phyloP scores from a whole-genome alignment of 176 grass and related monocot species.

The Ensete glaucum region DNA sequence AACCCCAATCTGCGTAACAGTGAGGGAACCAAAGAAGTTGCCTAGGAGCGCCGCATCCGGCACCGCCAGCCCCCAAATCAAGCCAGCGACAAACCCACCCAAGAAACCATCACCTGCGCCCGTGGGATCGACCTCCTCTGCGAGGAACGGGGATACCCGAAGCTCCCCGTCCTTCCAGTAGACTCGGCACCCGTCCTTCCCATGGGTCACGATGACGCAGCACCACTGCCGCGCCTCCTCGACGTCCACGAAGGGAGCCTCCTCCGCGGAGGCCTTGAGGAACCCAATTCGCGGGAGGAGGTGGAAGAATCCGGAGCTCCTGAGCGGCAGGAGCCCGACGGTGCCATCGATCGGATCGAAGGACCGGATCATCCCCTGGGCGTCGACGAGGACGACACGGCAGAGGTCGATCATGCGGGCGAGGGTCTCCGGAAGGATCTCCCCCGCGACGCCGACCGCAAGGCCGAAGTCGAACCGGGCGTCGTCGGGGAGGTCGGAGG shows the following conservation, averaged over 20 bases:
- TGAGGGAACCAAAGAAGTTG: constrained; percentile 71
- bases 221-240: constrained; percentile 44
- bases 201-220: constrained; percentile 88
- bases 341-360: constrained; percentile 53
- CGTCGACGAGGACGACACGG: constrained; percentile 70
- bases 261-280: constrained; percentile 83
- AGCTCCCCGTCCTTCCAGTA: constrained; percentile 62
- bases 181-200: constrained; percentile 67
- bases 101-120: constrained; percentile 92
- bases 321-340: constrained; percentile 46
- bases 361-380: constrained; percentile 78
- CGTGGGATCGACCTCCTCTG: constrained; percentile 75
- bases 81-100: constrained; percentile 56
- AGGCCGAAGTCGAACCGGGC: constrained; percentile 62
- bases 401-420: constrained; percentile 61
- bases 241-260: constrained; percentile 75
- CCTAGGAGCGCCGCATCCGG: constrained; percentile 74
- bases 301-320: constrained; percentile 35
- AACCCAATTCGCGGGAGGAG: constrained; percentile 59
- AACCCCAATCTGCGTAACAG: constrained; percentile 63
- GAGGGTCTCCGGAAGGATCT: constrained; percentile 69
- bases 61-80: constrained; percentile 68
- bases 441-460: constrained; percentile 61
- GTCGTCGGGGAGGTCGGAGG: constrained; percentile 43
- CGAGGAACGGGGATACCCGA: constrained; percentile 49